Percentiles rank a stretch among this genome's conserved stretches.
phyloP scores from a whole-genome alignment of 768 basidiomycete genomes.

The Phlebiopsis gigantea region DNA sequence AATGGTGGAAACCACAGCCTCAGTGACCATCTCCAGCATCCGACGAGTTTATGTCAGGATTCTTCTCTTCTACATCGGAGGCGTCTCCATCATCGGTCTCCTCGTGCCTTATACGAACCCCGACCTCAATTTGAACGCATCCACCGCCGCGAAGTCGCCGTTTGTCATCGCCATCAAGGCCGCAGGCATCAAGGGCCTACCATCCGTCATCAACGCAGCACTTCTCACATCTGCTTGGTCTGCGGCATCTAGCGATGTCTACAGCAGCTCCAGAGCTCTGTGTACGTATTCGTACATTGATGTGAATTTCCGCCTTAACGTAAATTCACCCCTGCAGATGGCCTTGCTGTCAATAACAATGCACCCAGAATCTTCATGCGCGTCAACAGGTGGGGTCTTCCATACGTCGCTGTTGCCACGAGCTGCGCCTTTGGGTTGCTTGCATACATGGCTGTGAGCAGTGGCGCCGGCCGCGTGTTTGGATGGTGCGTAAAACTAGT shows the following conservation, averaged over 20 bases:
- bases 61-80: constrained; percentile 40
- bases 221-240: constrained; percentile 34
- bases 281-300: constrained; percentile 20
- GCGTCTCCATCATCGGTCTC: constrained; percentile 41
- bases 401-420: constrained; percentile 63
- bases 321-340: constrained; percentile 41
- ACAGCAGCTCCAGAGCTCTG: constrained; percentile 33
- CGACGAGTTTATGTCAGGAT: constrained; percentile 46
- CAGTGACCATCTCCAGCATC: constrained; percentile 15
- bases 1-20: too few relatives aligned
- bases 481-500: constrained; percentile 50
- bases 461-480: constrained; percentile 70
- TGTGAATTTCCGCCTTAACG: neutral
- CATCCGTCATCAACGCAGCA: constrained; percentile 34
- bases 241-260: constrained; percentile 35
- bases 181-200: constrained; percentile 56
- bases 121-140: constrained; percentile 31
- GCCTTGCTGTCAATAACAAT: constrained; percentile 72
- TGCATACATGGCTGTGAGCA: constrained; percentile 74
- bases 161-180: constrained; percentile 54
- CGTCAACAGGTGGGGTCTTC: constrained; percentile 70
- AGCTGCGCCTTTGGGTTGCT: constrained; percentile 61
- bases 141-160: constrained; percentile 42
- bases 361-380: constrained; percentile 76
- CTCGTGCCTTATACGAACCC: constrained; percentile 44